These are phyloP conservation scores for Trichoderma gracile DNA, from an alignment of 2,329 filamentous ascomycete genomes.

Conservation along the genomic window DNA sequence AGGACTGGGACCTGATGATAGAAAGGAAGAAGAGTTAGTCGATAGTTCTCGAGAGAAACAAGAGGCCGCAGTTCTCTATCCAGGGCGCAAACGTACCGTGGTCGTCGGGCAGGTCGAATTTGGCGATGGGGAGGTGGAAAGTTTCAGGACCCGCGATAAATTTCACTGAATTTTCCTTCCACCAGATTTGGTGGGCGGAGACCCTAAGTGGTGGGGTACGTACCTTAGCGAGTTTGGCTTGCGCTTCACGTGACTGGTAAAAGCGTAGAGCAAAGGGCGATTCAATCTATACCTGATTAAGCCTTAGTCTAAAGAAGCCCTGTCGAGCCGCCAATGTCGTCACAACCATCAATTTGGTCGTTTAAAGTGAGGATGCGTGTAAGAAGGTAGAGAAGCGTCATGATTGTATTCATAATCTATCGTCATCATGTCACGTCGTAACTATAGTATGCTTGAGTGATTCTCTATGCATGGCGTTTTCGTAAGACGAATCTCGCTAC, in stretches of 20 bases:
- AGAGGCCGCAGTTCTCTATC: neutral
- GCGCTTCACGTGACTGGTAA: conserved; percentile 12
- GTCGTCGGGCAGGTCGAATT: conserved; percentile 44
- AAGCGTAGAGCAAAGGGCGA: neutral
- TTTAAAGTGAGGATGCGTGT: too few species aligned
- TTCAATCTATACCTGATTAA: neutral
- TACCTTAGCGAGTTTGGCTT: conserved; percentile 34
- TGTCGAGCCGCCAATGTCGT: neutral
- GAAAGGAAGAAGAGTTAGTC: conserved; percentile 23
- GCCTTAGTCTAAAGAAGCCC: neutral
- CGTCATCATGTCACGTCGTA: conserved; percentile 8
- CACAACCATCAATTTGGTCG: neutral
- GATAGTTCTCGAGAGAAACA: neutral
- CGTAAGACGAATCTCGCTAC: conserved; percentile 11
- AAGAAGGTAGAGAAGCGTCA: neutral
- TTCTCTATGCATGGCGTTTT: conserved; percentile 2
- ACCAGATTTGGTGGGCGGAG: conserved; percentile 44
- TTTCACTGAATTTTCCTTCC: conserved; percentile 42
- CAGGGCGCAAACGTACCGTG: conserved; percentile 38
- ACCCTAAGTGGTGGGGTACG: conserved; percentile 41
- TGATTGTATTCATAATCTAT: neutral
- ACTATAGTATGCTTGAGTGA: neutral
- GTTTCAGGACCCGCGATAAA: conserved; percentile 40
- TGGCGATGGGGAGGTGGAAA: conserved; percentile 39
- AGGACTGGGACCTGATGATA: conserved; percentile 40